These are phyloP conservation scores for Cryptosporidium sp. DNA, from an alignment of 169 alveolate genomes.

Conservation along the genomic window DNA sequence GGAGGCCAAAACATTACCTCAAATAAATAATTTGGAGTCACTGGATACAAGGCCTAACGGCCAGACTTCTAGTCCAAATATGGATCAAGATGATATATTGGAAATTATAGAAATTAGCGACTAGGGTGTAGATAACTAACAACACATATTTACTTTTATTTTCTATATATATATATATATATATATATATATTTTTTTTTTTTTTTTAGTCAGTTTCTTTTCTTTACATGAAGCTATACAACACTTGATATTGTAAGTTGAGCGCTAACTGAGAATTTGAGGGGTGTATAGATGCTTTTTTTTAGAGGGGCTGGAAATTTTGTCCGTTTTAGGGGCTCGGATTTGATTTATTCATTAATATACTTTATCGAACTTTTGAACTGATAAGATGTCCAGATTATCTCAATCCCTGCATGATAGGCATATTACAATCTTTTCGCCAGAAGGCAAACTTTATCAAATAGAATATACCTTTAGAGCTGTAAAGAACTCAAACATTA, in stretches of 20 bases:
- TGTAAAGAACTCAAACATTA: constrained; percentile 93
- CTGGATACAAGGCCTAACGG: too few species aligned
- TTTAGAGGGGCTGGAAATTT: constrained; percentile 25
- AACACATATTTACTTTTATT: not conserved
- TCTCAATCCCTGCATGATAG: constrained; percentile 91
- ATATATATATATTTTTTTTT: not conserved
- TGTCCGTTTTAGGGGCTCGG: not conserved
- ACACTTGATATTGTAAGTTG: not conserved
- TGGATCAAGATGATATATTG: not conserved
- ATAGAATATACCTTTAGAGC: constrained; percentile 98
- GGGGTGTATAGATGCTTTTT: constrained; percentile 25
- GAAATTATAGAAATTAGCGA: constrained; percentile 61
- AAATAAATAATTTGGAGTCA: not conserved
- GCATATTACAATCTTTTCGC: constrained; percentile 96
- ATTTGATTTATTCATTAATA: not conserved
- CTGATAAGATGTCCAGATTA: constrained; percentile 86
- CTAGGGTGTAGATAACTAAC: not conserved
- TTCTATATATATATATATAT: not conserved
- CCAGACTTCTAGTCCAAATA: not conserved
- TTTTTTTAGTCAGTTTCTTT: not conserved
- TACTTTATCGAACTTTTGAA: not conserved
- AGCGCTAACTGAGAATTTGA: constrained; percentile 2
- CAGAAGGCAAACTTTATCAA: constrained; percentile 98
- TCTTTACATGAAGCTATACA: not conserved
- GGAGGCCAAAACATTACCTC: not conserved